A percentile compares a stretch with the other conserved stretches of the same genome.
These are phyloP conservation scores for Peniophora sp. DNA, from an alignment of 1,284 basidiomycete species.

Conservation along the genomic window DNA sequence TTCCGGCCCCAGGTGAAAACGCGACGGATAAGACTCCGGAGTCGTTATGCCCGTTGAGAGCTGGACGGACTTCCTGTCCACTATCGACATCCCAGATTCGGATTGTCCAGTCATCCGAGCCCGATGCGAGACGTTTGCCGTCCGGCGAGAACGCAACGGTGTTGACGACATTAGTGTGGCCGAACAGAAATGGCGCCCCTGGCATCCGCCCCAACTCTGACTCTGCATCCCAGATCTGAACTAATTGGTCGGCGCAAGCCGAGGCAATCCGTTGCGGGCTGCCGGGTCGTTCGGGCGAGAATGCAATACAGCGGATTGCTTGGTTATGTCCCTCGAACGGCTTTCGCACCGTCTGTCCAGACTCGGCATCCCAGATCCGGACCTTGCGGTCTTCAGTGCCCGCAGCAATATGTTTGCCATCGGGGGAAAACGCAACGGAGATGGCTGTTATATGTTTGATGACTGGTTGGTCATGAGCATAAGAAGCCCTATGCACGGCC, in stretches of 20 bases:
- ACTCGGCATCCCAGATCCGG: background rate
- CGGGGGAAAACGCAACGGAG: background rate
- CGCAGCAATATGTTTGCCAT: background rate
- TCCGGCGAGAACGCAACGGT: background rate
- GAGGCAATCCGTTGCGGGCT: background rate
- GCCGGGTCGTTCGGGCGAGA: background rate
- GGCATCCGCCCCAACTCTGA: background rate
- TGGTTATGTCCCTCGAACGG: background rate
- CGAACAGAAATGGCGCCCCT: background rate
- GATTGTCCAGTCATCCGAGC: constrained; percentile 7
- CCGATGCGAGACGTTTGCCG: constrained; percentile 3
- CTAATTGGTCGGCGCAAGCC: background rate
- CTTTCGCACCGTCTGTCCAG: background rate
- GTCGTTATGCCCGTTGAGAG: constrained; percentile 5
- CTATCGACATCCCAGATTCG: constrained; percentile 8
- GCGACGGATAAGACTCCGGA: background rate
- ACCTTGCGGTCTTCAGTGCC: background rate
- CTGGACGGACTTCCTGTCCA: background rate
- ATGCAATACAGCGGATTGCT: background rate
- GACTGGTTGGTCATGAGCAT: background rate
- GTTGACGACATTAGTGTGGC: background rate
- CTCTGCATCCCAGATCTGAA: constrained; percentile 3
- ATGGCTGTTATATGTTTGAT: too few relatives aligned
- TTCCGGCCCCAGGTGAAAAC: background rate
- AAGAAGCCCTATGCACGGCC: background rate